Evolutionary conservation across 164 flowering plant genomes (phyloP), one percentile per base, ranked within the genome.

Genomic region (Chimonanthus salicifolius): DNA sequence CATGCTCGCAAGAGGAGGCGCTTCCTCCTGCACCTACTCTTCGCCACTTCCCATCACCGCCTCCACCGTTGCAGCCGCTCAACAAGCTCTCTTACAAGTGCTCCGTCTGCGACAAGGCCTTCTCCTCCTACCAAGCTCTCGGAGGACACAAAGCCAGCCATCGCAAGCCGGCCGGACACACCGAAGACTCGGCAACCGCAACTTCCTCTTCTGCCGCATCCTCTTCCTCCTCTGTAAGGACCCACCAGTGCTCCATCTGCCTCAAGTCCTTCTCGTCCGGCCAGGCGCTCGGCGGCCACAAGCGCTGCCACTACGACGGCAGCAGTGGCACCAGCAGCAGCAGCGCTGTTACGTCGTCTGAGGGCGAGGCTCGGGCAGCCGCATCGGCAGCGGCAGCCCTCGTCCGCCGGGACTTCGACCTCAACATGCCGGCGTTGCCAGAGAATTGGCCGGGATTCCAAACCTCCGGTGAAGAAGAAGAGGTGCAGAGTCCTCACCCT

Each of bases 91-190:
- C 58, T 0, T 81, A 86, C 81, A 85, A 76, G 82, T 94, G 98
- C 74, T 68, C 76, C 54, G 90, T 91, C 44, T 93, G 98, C 78
- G 58, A 77, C 81, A 91, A 86, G 72, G 80, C 88, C 13, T 93
- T 93, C 75, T 62, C 87, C 6, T 88, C 97, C 3, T 88, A 91
- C 78, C 98, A 93, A 72, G 98, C 98, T 0, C 83, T 93, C 0
- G 98, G 98, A 3, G 98, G 98, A 6, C 97, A 92, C 79, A 92
- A 88, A 71, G 94, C 97, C 62, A 92, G 97, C 67, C 97, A 92
- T 86, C 87, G 94, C 50, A 90, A 88, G 48, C 79, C 66, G 18
- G 45, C 78, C 47, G 46, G 67, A 16, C 60, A 78, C 20, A 54
- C 71, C 33, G 75, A 74, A 4, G 71, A 78, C 3, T 49, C 84